Evolutionary conservation across 108 stramenopile genomes (phyloP), one percentile per base, ranked within the genome.

Genomic region (Skeletonema menzelii): DNA sequence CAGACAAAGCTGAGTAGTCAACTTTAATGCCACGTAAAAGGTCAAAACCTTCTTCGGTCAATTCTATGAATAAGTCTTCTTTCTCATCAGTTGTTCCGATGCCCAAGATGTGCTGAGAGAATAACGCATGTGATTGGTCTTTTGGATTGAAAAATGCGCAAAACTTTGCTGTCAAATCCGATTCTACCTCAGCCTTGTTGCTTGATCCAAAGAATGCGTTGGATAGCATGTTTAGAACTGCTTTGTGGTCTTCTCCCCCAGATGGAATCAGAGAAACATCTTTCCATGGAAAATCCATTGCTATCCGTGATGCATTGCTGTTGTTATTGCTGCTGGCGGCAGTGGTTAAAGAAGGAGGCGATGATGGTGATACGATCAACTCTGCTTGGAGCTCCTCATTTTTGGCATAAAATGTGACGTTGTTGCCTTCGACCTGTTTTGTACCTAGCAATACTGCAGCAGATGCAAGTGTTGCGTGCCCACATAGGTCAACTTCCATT

Each of bases 401-500:
- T 24, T 65, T 82, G 40, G 91, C 87, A 79, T 88, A 82, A 75
- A 88, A 88, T 2, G 80, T 70, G 63, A 88, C 73, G 22, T 64
- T 56, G 15, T 56, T 62, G 31, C 63, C 49, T 19, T 53, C 22
- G 20, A 53, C 49, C n/a, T 22, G 56, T 65, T 63, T 59, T 59
- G 27, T 38, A 38, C 80, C 85, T 70, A 76, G 82, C 34, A 94
- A 37, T 37, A 86, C 75, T 15, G 79, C 79, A 1, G 88, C 90
- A n/a, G 84, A 60, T 4, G 89, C 87, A 73, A 94, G 71, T 3
- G 90, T 90, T 1, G 93, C 97, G 80, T 99, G 97, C 0, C 97
- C 97, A 73, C 98, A 98, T 47, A 98, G 73, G 37, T 87, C 89
- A 8, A 98, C 94, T 72, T 99, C 97, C 5, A 72, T 75, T 27